A percentile compares a stretch with the other conserved stretches of the same genome.
phyloP scores from a whole-genome alignment of 2,329 filamentous ascomycete genomes.

The Fusarium nematophilum region DNA sequence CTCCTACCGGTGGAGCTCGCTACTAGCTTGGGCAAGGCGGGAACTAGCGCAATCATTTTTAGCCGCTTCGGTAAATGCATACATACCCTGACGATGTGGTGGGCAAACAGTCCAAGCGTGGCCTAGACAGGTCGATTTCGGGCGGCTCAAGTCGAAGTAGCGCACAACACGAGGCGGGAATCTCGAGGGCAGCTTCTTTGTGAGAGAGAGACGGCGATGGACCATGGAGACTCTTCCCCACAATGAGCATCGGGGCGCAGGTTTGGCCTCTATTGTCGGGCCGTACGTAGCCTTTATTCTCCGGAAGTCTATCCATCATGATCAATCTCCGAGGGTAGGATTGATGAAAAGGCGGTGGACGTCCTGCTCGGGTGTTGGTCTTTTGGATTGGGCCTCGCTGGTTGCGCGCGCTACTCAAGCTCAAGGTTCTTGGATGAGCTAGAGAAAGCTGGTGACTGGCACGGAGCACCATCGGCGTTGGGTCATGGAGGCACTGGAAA shows the following conservation, averaged over 20 bases:
- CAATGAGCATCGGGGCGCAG: conserved; percentile 2
- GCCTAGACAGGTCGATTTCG: conserved; percentile 29
- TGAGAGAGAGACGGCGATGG: conserved; percentile 2
- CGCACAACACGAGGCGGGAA: conserved; percentile 10
- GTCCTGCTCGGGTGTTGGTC: conserved; percentile 5
- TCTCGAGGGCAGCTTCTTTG: conserved; percentile 17
- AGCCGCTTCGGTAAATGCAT: conserved; percentile 48
- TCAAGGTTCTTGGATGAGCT: conserved; percentile 13
- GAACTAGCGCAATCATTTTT: conserved; percentile 45
- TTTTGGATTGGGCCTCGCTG: conserved; percentile 6
- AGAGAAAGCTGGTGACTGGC: conserved; percentile 27
- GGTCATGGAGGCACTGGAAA: conserved; percentile 19
- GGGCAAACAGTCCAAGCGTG: conserved; percentile 11
- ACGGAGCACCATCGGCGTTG: conserved; percentile 33
- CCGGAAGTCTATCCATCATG: not conserved
- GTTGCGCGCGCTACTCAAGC: conserved; percentile 20
- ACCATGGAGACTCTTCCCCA: conserved; percentile 16
- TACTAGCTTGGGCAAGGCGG: conserved; percentile 33
- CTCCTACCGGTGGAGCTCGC: conserved; percentile 35
- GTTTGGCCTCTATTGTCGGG: not conserved
- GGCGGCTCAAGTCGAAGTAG: conserved; percentile 19
- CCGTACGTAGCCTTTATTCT: not conserved
- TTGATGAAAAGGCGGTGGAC: conserved; percentile 37
- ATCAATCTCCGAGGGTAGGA: conserved; percentile 10
- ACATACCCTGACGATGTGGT: conserved; percentile 15